phyloP scores from a whole-genome alignment of 2,329 filamentous ascomycete genomes.

The Rhynchosporium secalis region DNA sequence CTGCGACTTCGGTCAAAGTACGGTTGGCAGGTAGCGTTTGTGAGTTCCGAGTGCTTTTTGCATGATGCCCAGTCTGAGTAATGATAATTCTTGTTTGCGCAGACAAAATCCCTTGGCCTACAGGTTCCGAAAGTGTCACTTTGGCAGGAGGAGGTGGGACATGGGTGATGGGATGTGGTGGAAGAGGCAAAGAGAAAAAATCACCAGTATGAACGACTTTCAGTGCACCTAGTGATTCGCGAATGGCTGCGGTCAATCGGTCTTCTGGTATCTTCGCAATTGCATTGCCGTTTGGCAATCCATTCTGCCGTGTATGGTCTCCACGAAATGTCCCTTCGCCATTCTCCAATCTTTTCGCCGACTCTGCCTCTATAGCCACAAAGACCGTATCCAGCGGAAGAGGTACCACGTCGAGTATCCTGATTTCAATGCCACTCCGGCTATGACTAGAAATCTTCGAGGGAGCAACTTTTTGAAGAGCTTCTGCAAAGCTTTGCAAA shows the following conservation, averaged over 20 bases:
- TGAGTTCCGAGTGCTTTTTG: constrained; percentile 51
- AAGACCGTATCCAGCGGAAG: constrained; percentile 82
- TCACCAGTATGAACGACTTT: constrained; percentile 83
- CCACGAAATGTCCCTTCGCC: constrained; percentile 81
- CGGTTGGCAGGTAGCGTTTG: constrained; percentile 50
- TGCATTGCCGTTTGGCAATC: constrained; percentile 40
- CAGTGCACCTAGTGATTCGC: constrained; percentile 70
- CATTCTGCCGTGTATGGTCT: constrained; percentile 52
- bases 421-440: constrained; percentile 78
- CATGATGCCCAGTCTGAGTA: constrained; percentile 60
- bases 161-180: constrained; percentile 84
- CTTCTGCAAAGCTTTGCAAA: constrained; percentile 76
- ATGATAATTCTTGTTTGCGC: constrained; percentile 82
- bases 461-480: constrained; percentile 70
- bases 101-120: constrained; percentile 80
- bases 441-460: constrained; percentile 72
- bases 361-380: constrained; percentile 79
- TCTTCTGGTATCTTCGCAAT: constrained; percentile 49
- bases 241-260: constrained; percentile 64
- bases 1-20: constrained; percentile 57
- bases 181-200: constrained; percentile 72
- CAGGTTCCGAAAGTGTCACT: constrained; percentile 91
- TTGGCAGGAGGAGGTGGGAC: constrained; percentile 80
- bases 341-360: constrained; percentile 77
- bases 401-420: constrained; percentile 77